Evolutionary conservation across 257 asterid genomes (phyloP).

Genomic region (Solanum corneliomulleri): DNA sequence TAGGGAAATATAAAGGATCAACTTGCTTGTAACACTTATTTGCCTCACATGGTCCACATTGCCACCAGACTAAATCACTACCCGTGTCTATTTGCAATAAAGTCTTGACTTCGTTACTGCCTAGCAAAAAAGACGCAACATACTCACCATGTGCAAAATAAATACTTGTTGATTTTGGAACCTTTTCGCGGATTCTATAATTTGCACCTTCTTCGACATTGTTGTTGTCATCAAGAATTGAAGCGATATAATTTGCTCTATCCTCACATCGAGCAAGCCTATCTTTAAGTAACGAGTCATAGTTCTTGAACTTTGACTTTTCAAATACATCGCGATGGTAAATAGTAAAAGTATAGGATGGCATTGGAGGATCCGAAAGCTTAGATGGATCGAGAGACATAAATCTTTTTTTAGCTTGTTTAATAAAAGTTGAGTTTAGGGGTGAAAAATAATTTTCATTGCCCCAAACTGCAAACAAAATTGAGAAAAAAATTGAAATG

Average conservation of each 20-base stretch:
- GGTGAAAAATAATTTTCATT: neutral
- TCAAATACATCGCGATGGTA: neutral
- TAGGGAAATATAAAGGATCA: neutral
- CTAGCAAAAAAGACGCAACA: neutral
- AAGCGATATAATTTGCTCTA: neutral
- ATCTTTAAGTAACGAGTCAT: neutral
- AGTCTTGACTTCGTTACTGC: neutral
- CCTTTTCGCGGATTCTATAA: neutral
- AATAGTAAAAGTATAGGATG: neutral
- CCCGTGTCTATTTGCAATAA: neutral
- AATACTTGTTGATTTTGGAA: neutral
- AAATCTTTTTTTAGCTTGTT: neutral
- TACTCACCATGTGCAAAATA: neutral
- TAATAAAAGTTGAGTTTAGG: neutral
- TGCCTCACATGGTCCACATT: neutral
- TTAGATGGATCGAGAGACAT: neutral
- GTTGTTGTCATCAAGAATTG: neutral
- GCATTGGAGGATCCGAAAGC: neutral
- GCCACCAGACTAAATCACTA: neutral
- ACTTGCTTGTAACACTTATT: neutral
- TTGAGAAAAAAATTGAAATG: neutral
- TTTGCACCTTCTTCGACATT: neutral
- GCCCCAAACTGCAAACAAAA: neutral
- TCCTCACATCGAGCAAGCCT: neutral
- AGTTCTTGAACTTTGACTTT: neutral